Evolutionary conservation across 495 filamentous ascomycete genomes (phyloP), one percentile per base, ranked within the genome.

Genomic region (Daldinia loculata): DNA sequence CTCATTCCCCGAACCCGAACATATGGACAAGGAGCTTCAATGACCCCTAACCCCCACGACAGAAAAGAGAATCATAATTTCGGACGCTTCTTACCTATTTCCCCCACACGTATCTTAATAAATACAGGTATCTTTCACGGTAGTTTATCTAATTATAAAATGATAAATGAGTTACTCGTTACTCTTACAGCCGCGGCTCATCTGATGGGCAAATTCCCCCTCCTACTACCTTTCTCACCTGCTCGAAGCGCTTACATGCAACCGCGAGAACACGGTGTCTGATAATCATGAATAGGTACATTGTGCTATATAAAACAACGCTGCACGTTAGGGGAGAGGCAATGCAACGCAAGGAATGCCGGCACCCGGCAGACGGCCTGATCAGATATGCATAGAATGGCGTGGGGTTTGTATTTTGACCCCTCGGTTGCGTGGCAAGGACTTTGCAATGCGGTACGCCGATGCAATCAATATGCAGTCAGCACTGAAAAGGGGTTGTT

Each of bases 1-100:
- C 69, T 29, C 56, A 52, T 66, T 27, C 50, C 63, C 66, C 61
- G 45, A 69, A 63, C 57, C 66, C 66, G 45, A 69, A 69, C 22
- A 62, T 11, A 59, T 9, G 60, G 61, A 56, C 62, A 32, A 57
- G 57, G 53, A 52, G 8, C 19, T 48, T 58, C 24, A 6, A 62
- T 59, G 61, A 69, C 65, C 70, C 61, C 61, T 66, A 56, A 73
- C 70, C 70, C 70, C 70, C 66, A 69, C 70, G 11, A 52, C 17
- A 45, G 22, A 56, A 59, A 59, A 59, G 27, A 41, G 32, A 53
- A 36, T 11, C 34, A 14, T 38, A 19, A 9, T 41, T 15, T 63
- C 38, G 38, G 69, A 64, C 24, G 61, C 57, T 65, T 68, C 50
- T 48, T 67, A 67, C 36, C 64, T 29, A 15, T 15, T 61, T 58